Conservation (phyloP, 2,329 filamentous ascomycete genomes). For the Zymoseptoria brevis region DNA sequence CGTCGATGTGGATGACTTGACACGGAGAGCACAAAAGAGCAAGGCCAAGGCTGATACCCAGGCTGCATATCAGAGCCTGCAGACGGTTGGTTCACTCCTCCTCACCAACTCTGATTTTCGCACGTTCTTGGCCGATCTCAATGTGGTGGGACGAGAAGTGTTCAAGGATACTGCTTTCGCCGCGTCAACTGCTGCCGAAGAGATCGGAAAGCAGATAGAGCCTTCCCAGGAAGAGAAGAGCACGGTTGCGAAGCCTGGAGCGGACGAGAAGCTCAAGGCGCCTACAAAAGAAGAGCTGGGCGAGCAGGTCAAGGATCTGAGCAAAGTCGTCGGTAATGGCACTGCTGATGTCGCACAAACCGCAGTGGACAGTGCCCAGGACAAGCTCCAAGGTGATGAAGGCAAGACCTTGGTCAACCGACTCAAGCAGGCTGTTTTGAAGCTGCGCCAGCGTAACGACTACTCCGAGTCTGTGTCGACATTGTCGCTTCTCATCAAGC, state of each 20-base stretch:
- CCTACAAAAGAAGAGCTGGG: slow-evolving; percentile 57
- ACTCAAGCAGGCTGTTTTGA: slow-evolving; percentile 66
- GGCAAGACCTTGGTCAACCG: slow-evolving; percentile 65
- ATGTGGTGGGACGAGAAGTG: slow-evolving; percentile 70
- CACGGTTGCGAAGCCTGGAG: slow-evolving; percentile 44
- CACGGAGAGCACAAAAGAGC: slow-evolving; percentile 51
- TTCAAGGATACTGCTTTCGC: slow-evolving; percentile 80
- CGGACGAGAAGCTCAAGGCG: slow-evolving; percentile 41
- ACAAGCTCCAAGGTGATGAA: slow-evolving; percentile 66
- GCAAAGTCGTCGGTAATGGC: slow-evolving; percentile 39
- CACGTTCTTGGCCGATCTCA: slow-evolving; percentile 72
- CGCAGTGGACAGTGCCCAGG: slow-evolving; percentile 61
- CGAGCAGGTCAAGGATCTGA: slow-evolving; percentile 37
- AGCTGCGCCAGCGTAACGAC: slow-evolving; percentile 66
- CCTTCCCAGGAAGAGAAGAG: slow-evolving; percentile 56
- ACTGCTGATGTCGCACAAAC: slow-evolving; percentile 44
- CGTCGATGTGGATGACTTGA: slow-evolving; percentile 58
- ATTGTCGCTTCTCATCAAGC: slow-evolving; percentile 64
- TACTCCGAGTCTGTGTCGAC: slow-evolving; percentile 83
- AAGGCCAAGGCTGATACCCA: slow-evolving; percentile 63
- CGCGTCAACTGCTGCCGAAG: slow-evolving; percentile 64
- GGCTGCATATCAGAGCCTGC: slow-evolving; percentile 72
- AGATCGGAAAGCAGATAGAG: slow-evolving; percentile 65
- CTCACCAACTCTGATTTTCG: slow-evolving; percentile 87
- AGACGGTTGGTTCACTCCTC: slow-evolving; percentile 74